Evolutionary conservation across 1,284 basidiomycete species (phyloP).

Genomic region (Uromyces viciae-fabae): DNA sequence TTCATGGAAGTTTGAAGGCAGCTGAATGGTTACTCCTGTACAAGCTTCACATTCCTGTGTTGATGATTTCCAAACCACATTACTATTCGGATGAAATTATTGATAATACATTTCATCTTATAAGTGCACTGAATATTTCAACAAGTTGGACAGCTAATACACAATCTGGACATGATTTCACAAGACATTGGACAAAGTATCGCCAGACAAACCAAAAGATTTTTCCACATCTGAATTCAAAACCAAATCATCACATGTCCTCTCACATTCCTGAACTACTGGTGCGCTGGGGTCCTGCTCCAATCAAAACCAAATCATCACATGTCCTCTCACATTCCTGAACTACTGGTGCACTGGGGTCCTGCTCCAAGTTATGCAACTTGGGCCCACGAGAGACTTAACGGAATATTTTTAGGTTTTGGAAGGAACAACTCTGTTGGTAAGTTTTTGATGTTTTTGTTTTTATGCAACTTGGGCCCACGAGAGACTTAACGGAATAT

Average conservation of each 20-base stretch:
- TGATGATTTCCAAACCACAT: neutral
- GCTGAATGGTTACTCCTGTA: slow-evolving; percentile 14
- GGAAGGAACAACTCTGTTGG: neutral
- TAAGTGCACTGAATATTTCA: neutral
- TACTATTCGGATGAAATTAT: neutral
- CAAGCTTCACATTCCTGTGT: slow-evolving; percentile 1
- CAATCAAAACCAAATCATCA: no score
- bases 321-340: slow-evolving; percentile 20
- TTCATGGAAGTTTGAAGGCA: slow-evolving; percentile 26
- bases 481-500: slow-evolving; percentile 13
- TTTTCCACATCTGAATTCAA: neutral
- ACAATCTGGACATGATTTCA: neutral
- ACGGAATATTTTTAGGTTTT: slow-evolving; percentile 7
- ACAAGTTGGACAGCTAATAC: neutral
- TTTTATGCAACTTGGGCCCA: neutral
- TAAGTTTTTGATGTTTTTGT: neutral
- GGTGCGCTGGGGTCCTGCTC: slow-evolving; percentile 8
- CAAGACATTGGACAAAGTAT: slow-evolving; percentile 1
- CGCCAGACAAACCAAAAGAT: neutral
- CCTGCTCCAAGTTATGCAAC: slow-evolving; percentile 2
- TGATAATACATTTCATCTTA: neutral
- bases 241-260: neutral
- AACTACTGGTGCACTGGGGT: neutral
- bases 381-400: slow-evolving; percentile 18
- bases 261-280: slow-evolving; percentile 2